Evolutionary conservation across 1,139 yeast genomes (phyloP).

Genomic region (Magnusiomyces suaveolens): DNA sequence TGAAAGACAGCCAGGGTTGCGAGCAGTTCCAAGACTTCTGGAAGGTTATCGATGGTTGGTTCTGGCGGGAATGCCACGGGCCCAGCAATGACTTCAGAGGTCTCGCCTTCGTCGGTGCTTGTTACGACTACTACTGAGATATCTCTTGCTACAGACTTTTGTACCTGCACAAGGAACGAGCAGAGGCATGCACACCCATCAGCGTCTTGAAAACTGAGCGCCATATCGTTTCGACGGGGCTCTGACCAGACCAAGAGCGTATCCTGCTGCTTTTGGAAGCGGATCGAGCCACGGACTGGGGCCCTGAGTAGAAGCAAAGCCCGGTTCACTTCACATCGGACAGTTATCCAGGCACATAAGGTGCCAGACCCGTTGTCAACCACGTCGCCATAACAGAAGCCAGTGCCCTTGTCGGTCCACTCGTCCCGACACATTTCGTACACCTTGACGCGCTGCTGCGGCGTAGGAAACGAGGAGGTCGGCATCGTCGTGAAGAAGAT

Average conservation of each 20-base stretch:
- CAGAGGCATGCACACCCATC: slow-evolving; percentile 82
- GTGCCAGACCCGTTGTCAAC: slow-evolving; percentile 4
- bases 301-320: slow-evolving; percentile 55
- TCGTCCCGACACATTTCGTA: slow-evolving; percentile 70
- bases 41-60: slow-evolving; percentile 38
- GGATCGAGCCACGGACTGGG: slow-evolving; percentile 60
- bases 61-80: slow-evolving; percentile 61
- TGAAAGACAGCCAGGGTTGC: slow-evolving; percentile 19
- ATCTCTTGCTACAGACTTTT: slow-evolving; percentile 52
- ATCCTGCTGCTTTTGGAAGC: slow-evolving; percentile 89
- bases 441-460: slow-evolving; percentile 77
- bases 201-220: slow-evolving; percentile 84
- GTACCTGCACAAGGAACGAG: slow-evolving; percentile 65
- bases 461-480: slow-evolving; percentile 25
- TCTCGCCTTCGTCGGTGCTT: slow-evolving; percentile 37
- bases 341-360: slow-evolving; percentile 56
- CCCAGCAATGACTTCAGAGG: slow-evolving; percentile 73
- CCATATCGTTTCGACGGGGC: slow-evolving; percentile 65
- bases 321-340: slow-evolving; percentile 58
- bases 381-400: slow-evolving; percentile 70
- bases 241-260: slow-evolving; percentile 94
- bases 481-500: background rate
- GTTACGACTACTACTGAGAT: slow-evolving; percentile 67
- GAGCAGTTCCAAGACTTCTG: slow-evolving; percentile 41
- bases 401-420: slow-evolving; percentile 93